phyloP scores from a whole-genome alignment of 768 basidiomycete genomes.

The Boletus bicolor region DNA sequence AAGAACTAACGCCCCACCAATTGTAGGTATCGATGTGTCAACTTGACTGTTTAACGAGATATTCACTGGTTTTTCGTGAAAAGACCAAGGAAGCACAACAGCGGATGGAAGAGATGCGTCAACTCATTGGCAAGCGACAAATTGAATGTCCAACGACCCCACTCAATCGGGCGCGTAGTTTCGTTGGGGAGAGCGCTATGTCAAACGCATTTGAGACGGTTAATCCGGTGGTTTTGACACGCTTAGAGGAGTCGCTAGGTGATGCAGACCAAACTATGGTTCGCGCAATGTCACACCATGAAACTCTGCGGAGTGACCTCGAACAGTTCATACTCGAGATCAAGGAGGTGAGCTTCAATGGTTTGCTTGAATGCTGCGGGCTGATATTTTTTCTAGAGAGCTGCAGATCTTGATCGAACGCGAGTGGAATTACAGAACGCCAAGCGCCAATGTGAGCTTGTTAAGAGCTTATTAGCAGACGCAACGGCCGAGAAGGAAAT shows the following conservation, averaged over 20 bases:
- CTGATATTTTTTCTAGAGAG: slow-evolving; percentile 42
- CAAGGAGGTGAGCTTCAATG: slow-evolving; percentile 48
- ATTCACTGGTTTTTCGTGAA: slow-evolving; percentile 26
- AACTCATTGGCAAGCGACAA: slow-evolving; percentile 61
- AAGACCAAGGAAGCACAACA: slow-evolving; percentile 75
- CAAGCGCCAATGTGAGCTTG: slow-evolving; percentile 72
- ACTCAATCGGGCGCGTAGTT: slow-evolving; percentile 44
- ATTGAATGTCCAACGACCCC: slow-evolving; percentile 44
- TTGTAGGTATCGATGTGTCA: slow-evolving; percentile 35
- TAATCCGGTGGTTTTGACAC: slow-evolving; percentile 9
- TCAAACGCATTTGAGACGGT: slow-evolving; percentile 20
- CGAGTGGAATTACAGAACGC: slow-evolving; percentile 64
- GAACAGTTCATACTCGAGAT: slow-evolving; percentile 47
- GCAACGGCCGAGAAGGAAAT: slow-evolving; percentile 86
- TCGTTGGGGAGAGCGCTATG: slow-evolving; percentile 20
- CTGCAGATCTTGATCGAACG: slow-evolving; percentile 58
- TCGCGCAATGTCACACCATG: slow-evolving; percentile 52
- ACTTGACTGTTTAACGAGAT: slow-evolving; percentile 2
- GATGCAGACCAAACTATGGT: slow-evolving; percentile 59
- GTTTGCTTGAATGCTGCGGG: not conserved
- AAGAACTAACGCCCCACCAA: slow-evolving; percentile 35
- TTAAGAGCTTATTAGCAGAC: slow-evolving; percentile 74
- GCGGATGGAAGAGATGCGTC: slow-evolving; percentile 81
- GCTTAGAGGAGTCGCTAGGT: slow-evolving; percentile 48
- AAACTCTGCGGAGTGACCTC: slow-evolving; percentile 51